phyloP scores from a whole-genome alignment of 2,329 filamentous ascomycete species.

The Colletotrichum cereale region DNA sequence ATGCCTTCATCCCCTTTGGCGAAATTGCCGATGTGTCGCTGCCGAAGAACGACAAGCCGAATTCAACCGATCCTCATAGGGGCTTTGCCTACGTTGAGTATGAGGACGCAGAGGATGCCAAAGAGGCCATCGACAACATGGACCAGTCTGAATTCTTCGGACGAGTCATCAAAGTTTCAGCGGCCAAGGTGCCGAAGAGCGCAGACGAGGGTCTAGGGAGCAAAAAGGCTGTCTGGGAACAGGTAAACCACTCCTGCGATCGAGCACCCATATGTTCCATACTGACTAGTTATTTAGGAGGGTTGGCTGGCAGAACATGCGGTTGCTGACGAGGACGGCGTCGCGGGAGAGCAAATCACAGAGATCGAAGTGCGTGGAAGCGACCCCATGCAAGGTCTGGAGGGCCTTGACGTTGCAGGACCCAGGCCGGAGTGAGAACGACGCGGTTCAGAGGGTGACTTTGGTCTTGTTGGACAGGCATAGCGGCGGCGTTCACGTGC shows the following conservation, averaged over 20 bases:
- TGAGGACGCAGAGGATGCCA: slow-evolving; percentile 85
- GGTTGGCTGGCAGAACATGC: slow-evolving; percentile 92
- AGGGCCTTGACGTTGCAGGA: slow-evolving; percentile 93
- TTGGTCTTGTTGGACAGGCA: slow-evolving; percentile 48
- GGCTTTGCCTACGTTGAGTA: slow-evolving; percentile 98
- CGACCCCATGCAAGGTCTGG: slow-evolving; percentile 96
- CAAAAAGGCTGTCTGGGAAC: slow-evolving; percentile 96
- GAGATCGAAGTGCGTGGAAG: slow-evolving; percentile 68
- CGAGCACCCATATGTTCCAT: background rate
- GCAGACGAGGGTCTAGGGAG: slow-evolving; percentile 89
- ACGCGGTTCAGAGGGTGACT: slow-evolving; percentile 43
- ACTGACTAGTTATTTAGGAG: slow-evolving; percentile 70
- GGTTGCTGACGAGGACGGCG: slow-evolving; percentile 82
- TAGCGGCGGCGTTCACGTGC: slow-evolving; percentile 60
- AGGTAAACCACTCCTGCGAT: slow-evolving; percentile 69
- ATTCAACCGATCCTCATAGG: slow-evolving; percentile 82
- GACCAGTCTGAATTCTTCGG: slow-evolving; percentile 96
- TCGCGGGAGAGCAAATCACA: slow-evolving; percentile 67
- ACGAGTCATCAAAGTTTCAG: slow-evolving; percentile 89
- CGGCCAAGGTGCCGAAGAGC: slow-evolving; percentile 92
- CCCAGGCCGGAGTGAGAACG: slow-evolving; percentile 78
- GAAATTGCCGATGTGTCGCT: slow-evolving; percentile 93
- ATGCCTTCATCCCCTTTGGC: slow-evolving; percentile 96
- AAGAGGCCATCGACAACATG: slow-evolving; percentile 99
- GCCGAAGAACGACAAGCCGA: slow-evolving; percentile 87